Evolutionary conservation across 1,284 basidiomycete species (phyloP).

Genomic region (Leccinum subrobustum): DNA sequence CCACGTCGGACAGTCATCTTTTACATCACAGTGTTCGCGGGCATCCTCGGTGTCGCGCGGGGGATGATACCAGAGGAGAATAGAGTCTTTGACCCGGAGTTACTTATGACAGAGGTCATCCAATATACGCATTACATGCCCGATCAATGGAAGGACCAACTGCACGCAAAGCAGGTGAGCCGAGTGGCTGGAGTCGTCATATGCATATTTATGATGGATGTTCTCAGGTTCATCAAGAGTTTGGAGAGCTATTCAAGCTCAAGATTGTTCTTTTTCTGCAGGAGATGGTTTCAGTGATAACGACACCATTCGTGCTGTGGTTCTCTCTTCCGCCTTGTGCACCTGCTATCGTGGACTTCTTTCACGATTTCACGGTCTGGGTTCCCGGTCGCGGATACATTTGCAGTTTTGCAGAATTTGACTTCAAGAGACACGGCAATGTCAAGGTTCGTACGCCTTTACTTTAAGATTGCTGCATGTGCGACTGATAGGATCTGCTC

Average conservation of each 20-base stretch:
- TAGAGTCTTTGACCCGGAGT: slow-evolving; percentile 89
- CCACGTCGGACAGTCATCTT: slow-evolving; percentile 91
- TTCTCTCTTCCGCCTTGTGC: slow-evolving; percentile 88
- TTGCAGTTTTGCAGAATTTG: slow-evolving; percentile 97
- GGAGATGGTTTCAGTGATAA: slow-evolving; percentile 87
- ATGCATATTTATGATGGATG: not conserved
- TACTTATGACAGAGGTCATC: slow-evolving; percentile 88
- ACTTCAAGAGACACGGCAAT: slow-evolving; percentile 91
- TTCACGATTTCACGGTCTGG: slow-evolving; percentile 95
- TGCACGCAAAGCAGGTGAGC: slow-evolving; percentile 84
- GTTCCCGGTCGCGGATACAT: slow-evolving; percentile 96
- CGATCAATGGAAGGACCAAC: slow-evolving; percentile 81
- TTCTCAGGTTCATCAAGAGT: slow-evolving; percentile 80
- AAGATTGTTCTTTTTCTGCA: slow-evolving; percentile 85
- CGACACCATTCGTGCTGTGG: slow-evolving; percentile 94
- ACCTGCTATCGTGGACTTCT: slow-evolving; percentile 90
- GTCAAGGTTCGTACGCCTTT: slow-evolving; percentile 77
- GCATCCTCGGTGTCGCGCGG: slow-evolving; percentile 83
- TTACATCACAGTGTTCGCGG: slow-evolving; percentile 88
- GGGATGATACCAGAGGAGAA: slow-evolving; percentile 97
- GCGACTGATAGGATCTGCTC: slow-evolving; percentile 5
- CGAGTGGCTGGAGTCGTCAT: not conserved
- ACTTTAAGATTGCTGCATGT: slow-evolving; percentile 1
- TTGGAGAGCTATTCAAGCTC: slow-evolving; percentile 87
- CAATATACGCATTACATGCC: slow-evolving; percentile 96